A percentile compares a stretch with the other conserved stretches of the same genome.
phyloP scores from a whole-genome alignment of 208 protist species.

The Acanthamoeba lugdunensis region DNA sequence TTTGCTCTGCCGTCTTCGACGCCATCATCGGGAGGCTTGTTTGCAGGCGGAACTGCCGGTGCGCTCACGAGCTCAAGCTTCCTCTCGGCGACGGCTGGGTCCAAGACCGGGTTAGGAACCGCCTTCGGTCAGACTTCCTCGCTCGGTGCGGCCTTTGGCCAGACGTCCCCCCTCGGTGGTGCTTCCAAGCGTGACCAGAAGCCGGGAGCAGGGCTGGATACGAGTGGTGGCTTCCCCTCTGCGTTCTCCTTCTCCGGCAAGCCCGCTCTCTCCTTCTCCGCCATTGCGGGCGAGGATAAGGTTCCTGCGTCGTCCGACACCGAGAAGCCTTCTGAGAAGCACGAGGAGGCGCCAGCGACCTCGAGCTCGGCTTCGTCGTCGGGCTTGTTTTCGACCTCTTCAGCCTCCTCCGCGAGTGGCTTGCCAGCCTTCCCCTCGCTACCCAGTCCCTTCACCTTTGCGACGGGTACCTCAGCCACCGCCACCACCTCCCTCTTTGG shows the following conservation, averaged over 20 bases:
- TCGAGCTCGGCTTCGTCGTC: neutral
- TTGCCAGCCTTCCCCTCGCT: neutral
- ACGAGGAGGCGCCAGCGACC: neutral
- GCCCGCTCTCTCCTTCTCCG: slow-evolving; percentile 19
- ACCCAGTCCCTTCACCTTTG: neutral
- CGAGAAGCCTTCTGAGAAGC: neutral
- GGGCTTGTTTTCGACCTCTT: neutral
- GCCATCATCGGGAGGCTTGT: neutral
- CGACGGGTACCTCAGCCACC: neutral
- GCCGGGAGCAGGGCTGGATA: neutral
- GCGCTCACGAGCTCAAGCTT: neutral
- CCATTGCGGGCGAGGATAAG: neutral
- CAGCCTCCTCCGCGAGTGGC: neutral
- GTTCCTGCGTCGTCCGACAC: neutral
- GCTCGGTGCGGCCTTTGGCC: neutral
- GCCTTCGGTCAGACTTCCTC: slow-evolving; percentile 10
- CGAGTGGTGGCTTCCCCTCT: neutral
- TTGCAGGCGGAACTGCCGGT: neutral
- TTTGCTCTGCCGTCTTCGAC: neutral
- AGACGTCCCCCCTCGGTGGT: neutral
- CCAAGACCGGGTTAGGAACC: neutral
- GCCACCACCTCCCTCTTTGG: neutral
- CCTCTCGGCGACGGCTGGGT: neutral
- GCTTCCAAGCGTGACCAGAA: neutral
- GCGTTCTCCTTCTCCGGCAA: neutral